Evolutionary conservation across 495 filamentous ascomycete species (phyloP).

Genomic region (Apodospora peruviana): DNA sequence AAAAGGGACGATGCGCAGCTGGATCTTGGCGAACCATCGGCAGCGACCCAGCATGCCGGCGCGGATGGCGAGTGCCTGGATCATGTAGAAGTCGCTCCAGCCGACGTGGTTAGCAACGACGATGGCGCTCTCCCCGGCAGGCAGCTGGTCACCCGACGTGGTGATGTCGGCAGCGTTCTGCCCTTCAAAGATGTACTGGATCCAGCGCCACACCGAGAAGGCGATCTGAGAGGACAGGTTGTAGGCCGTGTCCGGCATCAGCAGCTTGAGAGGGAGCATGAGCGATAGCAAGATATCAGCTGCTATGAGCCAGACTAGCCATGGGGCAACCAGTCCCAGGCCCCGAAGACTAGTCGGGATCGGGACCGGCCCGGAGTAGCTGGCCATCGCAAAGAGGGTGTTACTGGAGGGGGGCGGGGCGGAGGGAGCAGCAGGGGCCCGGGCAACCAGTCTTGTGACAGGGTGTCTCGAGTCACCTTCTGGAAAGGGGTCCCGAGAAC

Average conservation of each 20-base stretch:
- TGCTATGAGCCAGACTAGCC: conserved; percentile 41
- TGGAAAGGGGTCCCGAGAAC: too few relatives aligned
- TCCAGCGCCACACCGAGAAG: conserved; percentile 44
- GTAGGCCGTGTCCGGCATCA: conserved; percentile 44
- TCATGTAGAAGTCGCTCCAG: conserved; percentile 58
- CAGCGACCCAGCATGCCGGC: conserved; percentile 51
- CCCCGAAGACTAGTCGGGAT: conserved; percentile 33
- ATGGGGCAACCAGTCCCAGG: conserved; percentile 39
- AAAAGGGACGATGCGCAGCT: conserved; percentile 50
- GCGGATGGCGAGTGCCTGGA: conserved; percentile 48
- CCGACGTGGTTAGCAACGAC: conserved; percentile 53
- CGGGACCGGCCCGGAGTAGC: neutral
- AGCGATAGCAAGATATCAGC: conserved; percentile 46
- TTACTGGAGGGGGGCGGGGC: too few relatives aligned
- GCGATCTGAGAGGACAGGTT: conserved; percentile 45
- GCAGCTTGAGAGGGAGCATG: conserved; percentile 42
- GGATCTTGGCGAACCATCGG: conserved; percentile 53
- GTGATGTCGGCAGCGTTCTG: conserved; percentile 45
- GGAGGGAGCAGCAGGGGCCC: too few relatives aligned
- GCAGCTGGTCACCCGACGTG: conserved; percentile 43
- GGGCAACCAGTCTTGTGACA: too few relatives aligned
- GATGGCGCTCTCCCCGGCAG: conserved; percentile 45
- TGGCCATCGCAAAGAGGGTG: neutral
- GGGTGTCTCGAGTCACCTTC: too few relatives aligned
- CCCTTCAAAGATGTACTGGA: conserved; percentile 47